Evolutionary conservation across 2,329 filamentous ascomycete genomes (phyloP), one percentile per base, ranked within the genome.

Genomic region (Fusarium sp.): DNA sequence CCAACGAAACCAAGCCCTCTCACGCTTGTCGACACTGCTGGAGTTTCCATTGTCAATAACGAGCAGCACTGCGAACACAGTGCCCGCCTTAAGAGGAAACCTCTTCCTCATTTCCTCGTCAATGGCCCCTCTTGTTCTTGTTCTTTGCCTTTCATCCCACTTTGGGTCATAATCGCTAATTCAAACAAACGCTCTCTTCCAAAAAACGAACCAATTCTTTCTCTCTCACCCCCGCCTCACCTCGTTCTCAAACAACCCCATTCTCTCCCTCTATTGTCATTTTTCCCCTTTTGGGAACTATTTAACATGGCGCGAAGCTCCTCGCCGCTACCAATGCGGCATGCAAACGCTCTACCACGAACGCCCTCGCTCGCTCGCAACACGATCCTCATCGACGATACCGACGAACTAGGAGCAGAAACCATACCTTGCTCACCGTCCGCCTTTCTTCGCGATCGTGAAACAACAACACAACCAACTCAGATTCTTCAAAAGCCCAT

Each of bases 351-450:
- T 34, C 56, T 79, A 18, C 78, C 80, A 59, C 77, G 75, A 71
- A 79, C 78, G 6, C 79, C 78, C 5, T 78, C 77, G 13, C 59
- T 76, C 38, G 71, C 74, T 42, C 78, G 69, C 65, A 69, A 82
- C 9, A 66, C 70, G 24, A 66, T 73, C 27, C 54, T 63, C 13
- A 35, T 77, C 58, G 84, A 85, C 54, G 84, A 85, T 40, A 82
- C 87, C 47, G 87, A 87, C 64, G 86, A 88, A 69, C 78, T 86
- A 22, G 83, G 82, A 10, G 80, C 78, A 18, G 84, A 84, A 61
- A 88, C 86, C n/a, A 83, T 86, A 22, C 84, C 84, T 38, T 85
- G 83, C 78, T 85, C 84, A 6, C 84, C 84, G 1, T 79, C 82
- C 14, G 81, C 80, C 20, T 80, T 84, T 42, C 72, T 83, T 29